Base-by-base conservation (phyloP, 179 eudicot genomes). In the Carnegiea gigantea region DNA sequence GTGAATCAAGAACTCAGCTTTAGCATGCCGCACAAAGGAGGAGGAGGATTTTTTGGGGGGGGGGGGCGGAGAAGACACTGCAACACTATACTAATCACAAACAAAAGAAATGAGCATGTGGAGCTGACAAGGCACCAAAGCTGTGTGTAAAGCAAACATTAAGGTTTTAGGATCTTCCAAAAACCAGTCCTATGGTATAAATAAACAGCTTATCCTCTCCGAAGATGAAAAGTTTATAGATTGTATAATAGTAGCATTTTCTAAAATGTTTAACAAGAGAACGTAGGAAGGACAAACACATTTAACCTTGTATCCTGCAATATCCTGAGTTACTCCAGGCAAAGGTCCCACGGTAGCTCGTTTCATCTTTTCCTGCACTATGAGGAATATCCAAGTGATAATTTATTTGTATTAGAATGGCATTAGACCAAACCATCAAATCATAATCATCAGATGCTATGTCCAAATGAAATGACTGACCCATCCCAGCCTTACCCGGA, bases 251-350 rank as follows among this genome's bases (percentile, higher is more conserved):
- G 33, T 68, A 59, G 72, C 7, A 17, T 51, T 51, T 75, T 57
- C 30, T 0, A 85, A 28, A 30, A 75, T 12, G 75, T 21, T 40
- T 53, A 9, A 78, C 30, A 57, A 15, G 33, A 28, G 3, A 38
- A 1, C 33, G 23, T 8, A 30, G 12, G 51, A 33, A 51, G 15
- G 2, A 38, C 72, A 20, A 57, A 68, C 46, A 67, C 51, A 79
- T 77, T 81, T 53, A 57, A 94, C 99, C 95, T 92, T 94, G 86
- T 78, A 95, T 81, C 99, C 99, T 28, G 98, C 97, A 90, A 95
- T 95, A 90, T 95, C 99, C 81, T 91, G 99, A 60, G 99, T 95
- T 84, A 95, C 99, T 85, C 99, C 99, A 85, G 99, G 99, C 85
- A 95, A 83, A 72, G 99, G 99, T 68, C 99, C 99, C 78, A 95